Conservation (phyloP, 2,329 filamentous ascomycete genomes). For the Apiospora kogelbergensis region DNA sequence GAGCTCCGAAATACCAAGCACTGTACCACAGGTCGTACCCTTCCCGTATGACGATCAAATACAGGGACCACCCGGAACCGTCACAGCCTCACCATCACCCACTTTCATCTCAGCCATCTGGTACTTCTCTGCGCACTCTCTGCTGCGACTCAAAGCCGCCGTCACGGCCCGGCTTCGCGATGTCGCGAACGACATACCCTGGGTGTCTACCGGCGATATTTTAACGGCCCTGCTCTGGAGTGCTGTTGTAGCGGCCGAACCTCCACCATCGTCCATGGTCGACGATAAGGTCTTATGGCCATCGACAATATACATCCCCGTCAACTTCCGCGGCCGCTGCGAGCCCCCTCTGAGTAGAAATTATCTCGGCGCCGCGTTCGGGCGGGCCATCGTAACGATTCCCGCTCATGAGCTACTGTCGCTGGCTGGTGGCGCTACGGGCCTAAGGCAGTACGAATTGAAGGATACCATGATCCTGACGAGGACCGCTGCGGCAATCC, state of each 20-base stretch:
- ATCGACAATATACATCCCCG: conserved; percentile 21
- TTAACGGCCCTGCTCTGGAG: conserved; percentile 29
- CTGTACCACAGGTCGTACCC: not conserved
- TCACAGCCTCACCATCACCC: not conserved
- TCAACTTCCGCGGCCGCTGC: conserved; percentile 26
- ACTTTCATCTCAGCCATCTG: conserved; percentile 17
- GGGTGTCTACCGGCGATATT: conserved; percentile 30
- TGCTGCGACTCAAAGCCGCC: conserved; percentile 21
- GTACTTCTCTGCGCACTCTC: conserved; percentile 21
- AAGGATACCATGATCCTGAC: conserved; percentile 14
- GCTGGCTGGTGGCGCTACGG: too few relatives aligned
- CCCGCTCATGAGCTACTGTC: conserved; percentile 14
- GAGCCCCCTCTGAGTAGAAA: conserved; percentile 20
- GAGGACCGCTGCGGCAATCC: conserved; percentile 21
- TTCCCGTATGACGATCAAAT: not conserved
- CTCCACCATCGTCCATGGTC: too few relatives aligned
- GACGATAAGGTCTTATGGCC: not conserved
- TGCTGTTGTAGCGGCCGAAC: conserved; percentile 20
- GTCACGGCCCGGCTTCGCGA: conserved; percentile 19
- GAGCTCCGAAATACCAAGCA: not conserved
- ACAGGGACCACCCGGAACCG: not conserved
- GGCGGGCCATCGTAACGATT: conserved; percentile 22
- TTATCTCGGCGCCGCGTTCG: conserved; percentile 30
- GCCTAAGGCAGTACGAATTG: not conserved
- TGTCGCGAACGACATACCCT: conserved; percentile 8